phyloP scores from a whole-genome alignment of 441 rosid species.

The Populus hybrid region DNA sequence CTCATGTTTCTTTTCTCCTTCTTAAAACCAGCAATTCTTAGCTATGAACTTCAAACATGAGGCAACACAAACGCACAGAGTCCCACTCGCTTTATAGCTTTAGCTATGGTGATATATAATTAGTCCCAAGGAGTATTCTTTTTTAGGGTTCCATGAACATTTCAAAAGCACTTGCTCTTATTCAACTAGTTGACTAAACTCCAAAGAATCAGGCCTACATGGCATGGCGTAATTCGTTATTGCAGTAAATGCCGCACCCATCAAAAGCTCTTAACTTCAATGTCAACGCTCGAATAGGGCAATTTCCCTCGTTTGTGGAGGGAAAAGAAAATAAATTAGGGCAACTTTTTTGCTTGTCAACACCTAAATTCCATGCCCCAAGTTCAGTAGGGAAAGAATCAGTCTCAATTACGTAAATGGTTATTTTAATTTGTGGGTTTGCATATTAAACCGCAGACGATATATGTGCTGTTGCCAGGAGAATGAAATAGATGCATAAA shows the following conservation, averaged over 20 bases:
- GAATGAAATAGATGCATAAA: constrained; percentile 6
- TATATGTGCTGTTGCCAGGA: constrained; percentile 34
- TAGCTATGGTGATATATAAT: neutral
- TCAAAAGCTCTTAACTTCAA: constrained; percentile 13
- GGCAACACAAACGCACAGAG: neutral
- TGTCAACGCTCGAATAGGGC: constrained; percentile 12
- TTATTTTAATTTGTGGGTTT: constrained; percentile 15
- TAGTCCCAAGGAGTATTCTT: neutral
- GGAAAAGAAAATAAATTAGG: constrained; percentile 11
- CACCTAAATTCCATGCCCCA: constrained; percentile 25
- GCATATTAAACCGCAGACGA: constrained; percentile 18
- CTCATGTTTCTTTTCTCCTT: neutral
- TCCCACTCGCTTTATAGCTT: neutral
- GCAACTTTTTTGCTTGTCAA: constrained; percentile 43
- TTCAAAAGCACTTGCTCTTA: constrained; percentile 1
- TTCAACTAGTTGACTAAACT: constrained; percentile 33
- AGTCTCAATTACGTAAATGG: constrained; percentile 5
- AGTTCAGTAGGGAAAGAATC: constrained; percentile 30
- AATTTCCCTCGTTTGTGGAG: constrained; percentile 25
- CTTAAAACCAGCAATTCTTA: neutral
- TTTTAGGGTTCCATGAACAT: neutral
- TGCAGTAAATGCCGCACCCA: constrained; percentile 30
- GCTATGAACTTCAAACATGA: neutral
- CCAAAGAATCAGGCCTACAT: constrained; percentile 1
- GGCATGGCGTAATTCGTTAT: constrained; percentile 20